phyloP scores from a whole-genome alignment of 2,329 filamentous ascomycete genomes.

The Coniochaeta prunicola region DNA sequence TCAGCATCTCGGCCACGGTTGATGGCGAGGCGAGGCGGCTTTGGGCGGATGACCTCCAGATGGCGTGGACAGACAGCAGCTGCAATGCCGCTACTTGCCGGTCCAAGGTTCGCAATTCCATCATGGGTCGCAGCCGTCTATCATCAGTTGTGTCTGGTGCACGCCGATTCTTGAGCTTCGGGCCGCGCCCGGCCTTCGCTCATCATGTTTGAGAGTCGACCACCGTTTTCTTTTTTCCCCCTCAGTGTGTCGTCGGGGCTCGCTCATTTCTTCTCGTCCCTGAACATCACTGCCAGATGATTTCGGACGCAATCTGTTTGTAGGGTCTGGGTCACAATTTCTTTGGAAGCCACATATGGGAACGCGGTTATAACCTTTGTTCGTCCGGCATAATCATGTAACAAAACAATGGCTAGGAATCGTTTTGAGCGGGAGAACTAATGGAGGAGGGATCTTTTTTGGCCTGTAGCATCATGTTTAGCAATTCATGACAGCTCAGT shows the following conservation, averaged over 20 bases:
- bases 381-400: conserved; percentile 10
- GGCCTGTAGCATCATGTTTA: conserved; percentile 1
- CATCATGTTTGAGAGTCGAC: not conserved
- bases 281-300: not conserved
- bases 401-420: not conserved
- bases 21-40: conserved; percentile 27
- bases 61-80: conserved; percentile 34
- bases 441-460: conserved; percentile 13
- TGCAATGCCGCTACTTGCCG: conserved; percentile 31
- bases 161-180: conserved; percentile 10
- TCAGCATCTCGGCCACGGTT: conserved; percentile 33
- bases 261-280: not conserved
- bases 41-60: conserved; percentile 37
- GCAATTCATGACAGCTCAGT: not conserved
- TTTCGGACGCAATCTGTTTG: not conserved
- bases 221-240: not conserved
- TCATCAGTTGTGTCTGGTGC: not conserved
- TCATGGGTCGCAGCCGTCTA: conserved; percentile 10
- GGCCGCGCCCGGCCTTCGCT: not conserved
- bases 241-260: not conserved
- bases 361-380: conserved; percentile 8
- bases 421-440: conserved; percentile 1
- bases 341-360: conserved; percentile 10
- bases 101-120: conserved; percentile 20
- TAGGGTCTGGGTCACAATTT: not conserved